A percentile compares a stretch with the other conserved stretches of the same genome.
Evolutionary conservation across 2,329 filamentous ascomycete species (phyloP).

Genomic region (Aspergillus floridensis): DNA sequence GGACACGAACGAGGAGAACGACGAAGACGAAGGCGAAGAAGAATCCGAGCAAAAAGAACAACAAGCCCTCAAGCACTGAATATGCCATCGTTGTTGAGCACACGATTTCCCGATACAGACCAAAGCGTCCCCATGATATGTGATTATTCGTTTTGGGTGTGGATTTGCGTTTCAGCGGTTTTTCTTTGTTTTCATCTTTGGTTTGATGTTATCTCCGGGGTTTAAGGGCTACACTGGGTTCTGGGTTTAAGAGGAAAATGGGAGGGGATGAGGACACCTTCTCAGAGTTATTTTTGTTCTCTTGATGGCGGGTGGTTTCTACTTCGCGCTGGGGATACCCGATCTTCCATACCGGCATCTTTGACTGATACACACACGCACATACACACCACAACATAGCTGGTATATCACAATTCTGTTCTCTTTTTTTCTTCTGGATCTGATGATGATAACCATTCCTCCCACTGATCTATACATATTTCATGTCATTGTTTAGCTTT

Average conservation of each 20-base stretch:
- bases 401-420: neutral
- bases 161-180: neutral
- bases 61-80: neutral
- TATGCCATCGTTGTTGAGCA: too few relatives aligned
- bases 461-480: slow-evolving; percentile 5
- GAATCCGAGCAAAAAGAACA: neutral
- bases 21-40: slow-evolving; percentile 22
- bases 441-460: neutral
- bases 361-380: neutral
- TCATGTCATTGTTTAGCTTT: slow-evolving; percentile 1
- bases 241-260: neutral
- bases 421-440: too few relatives aligned
- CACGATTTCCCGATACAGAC: neutral
- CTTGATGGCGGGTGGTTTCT: neutral
- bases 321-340: neutral
- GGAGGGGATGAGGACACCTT: neutral
- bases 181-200: neutral
- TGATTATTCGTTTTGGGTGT: neutral
- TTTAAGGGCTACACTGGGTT: neutral
- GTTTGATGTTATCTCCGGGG: neutral
- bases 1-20: slow-evolving; percentile 27
- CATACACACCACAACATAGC: neutral
- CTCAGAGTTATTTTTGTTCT: neutral
- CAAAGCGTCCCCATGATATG: neutral
- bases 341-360: neutral